Evolutionary conservation across 2,329 filamentous ascomycete species (phyloP), one percentile per base, ranked within the genome.

Genomic region (Trichoderma koningiopsis): DNA sequence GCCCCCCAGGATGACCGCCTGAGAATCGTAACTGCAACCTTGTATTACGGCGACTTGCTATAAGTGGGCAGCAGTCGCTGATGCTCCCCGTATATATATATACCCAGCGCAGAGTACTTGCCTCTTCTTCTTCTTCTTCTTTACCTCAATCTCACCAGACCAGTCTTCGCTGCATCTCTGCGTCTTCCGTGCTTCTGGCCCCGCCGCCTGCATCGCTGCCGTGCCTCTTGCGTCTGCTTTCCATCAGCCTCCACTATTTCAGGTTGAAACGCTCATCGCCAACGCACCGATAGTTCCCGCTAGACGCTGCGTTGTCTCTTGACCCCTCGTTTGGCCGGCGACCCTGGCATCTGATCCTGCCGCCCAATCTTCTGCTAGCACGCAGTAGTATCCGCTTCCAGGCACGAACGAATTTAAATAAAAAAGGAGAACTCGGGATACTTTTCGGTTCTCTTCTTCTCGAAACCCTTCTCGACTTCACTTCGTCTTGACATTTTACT

Each of bases 261-360:
- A 55, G 53, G 16, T 47, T 47, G 57, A 61, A 61, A 68, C 56
- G 53, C 55, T 61, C 57, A 68, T 52, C 55, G 59, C 40, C 61
- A 60, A 52, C 55, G 52, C 68, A 59, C 68, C 61, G 61, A 65
- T 69, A 69, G 40, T 69, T 66, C 47, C 68, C 61, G 60, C 68
- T 57, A 65, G 68, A 64, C 61, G 62, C 68, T 66, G 68, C 31
- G 61, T 35, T 69, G 61, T 69, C 55, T 69, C 16, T 31, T 58
- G 53, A 43, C 59, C 67, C 67, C 55, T 62, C 67, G 59, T 43
- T 43, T 40, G 37, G 29, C 37, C 43, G 37, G 59, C 67, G 60
- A 47, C 68, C 68, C 59, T 40, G 55, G 37, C 64, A 55, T 29
- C 55, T 11, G 47, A 40, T 52, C 55, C 64, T 57, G 68, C 68